Base-by-base conservation (phyloP, 2,329 filamentous ascomycete genomes). In the Alternaria sp. region DNA sequence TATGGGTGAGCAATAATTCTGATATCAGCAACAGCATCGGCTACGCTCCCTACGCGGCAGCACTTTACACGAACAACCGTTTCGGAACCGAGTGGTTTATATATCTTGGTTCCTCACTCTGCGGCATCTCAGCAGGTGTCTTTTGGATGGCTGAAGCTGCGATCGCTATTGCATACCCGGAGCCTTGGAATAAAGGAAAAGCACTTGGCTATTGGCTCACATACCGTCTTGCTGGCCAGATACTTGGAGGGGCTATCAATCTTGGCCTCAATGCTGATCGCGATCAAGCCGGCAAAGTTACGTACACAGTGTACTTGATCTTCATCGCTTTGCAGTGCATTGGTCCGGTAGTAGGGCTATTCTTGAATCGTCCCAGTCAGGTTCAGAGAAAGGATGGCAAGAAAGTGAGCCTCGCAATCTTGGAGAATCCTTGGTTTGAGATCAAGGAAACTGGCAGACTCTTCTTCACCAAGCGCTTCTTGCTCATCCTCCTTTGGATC, bases 141-240 rank as follows among this genome's bases (percentile, higher is more conserved):
- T 92, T 92, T 76, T 93, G 90, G 90, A 89, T 89, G 82, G 87
- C 90, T 0, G 90, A 93, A 77, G 89, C 89, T 0, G 90, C 90
- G 0, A 91, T 93, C 58, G 90, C 90, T 0, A 85, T 92, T 20
- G 84, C 87, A 0, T 93, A 93, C 65, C 90, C 90, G 0, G 90
- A 92, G 68, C 89, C 89, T 0, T 87, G 74, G 73, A 77, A 77
- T 28, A 75, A 74, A 51, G 76, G 76, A 11, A 76, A 76, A 54
- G 73, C 74, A 1, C 79, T 92, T 0, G 90, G 89, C 0, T 88
- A 90, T 70, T 93, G 90, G 90, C 81, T 92, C 5, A 84, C 81
- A 5, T 87, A 85, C 63, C 82, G 85, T 3, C 82, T 90, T 2
- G 81, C 82, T 2, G 90, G 90, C 0, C 90, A 92, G 72, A 89